Base-by-base conservation (phyloP, 2,329 filamentous ascomycete genomes). In the Penicillium digitatum region DNA sequence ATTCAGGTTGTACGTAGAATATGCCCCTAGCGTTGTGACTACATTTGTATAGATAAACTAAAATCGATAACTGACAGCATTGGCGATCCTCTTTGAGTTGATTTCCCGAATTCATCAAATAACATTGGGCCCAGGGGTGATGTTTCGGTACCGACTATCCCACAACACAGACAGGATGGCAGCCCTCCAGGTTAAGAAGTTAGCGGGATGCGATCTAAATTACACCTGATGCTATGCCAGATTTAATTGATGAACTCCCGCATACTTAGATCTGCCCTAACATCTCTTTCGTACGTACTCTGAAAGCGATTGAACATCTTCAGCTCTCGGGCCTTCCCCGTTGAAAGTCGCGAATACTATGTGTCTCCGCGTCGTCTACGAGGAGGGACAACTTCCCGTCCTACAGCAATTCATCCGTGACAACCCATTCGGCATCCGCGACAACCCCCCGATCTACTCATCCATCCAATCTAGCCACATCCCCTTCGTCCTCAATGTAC, bases 381-480 rank as follows among this genome's bases (percentile, higher is more conserved):
- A 76, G 9, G 84, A 87, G 59, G 61, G 71, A 7, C 67, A 74
- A 54, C 72, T 82, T 52, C 70, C 74, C 1, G 70, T 72, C 2
- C 76, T 88, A n/a, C 79, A 79, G 27, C 69, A 79, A 52, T 74
- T 87, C 47, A 82, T 88, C 62, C 76, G 75, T 18, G 75, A 81
- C 11, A 81, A 86, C 62, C 82, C 85, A 0, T 74, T 87, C 0
- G 85, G 85, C 0, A 74, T 87, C 14, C 63, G 82, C 81, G 3
- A 81, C 42, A 64, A 72, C 1, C 85, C 81, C 0, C 44, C 71
- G 5, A 68, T 62, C 0, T 72, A 78, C 60, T 77, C 80, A 0
- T 72, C 80, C 8, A 76, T 87, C 5, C 83, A 84, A 61, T 78
- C 76, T 44, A 84, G 76, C 48, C 84, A 87, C 60, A 80, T 87